Percentiles rank a stretch among this genome's conserved stretches.
Evolutionary conservation across 2,329 filamentous ascomycete species (phyloP).

Genomic region (Fusarium lateritium): DNA sequence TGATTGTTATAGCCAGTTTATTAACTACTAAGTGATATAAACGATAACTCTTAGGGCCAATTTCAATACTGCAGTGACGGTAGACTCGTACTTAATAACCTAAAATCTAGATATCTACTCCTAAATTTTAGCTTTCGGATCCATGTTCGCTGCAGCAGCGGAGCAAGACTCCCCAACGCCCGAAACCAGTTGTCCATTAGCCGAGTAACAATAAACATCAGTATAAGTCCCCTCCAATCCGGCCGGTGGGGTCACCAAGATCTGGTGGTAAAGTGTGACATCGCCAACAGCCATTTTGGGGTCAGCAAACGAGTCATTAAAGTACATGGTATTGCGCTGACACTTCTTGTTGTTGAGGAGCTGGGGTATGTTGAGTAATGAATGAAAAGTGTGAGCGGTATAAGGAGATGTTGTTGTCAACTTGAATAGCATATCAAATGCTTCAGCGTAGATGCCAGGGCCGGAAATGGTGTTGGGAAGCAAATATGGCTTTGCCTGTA

Average conservation of each 20-base stretch:
- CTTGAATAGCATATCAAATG: slow-evolving; percentile 18
- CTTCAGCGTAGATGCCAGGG: slow-evolving; percentile 19
- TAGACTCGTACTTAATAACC: too few species aligned
- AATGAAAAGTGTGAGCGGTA: slow-evolving; percentile 19
- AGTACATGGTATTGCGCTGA: slow-evolving; percentile 25
- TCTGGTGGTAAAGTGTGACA: slow-evolving; percentile 22
- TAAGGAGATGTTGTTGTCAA: slow-evolving; percentile 10
- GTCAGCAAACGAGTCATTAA: slow-evolving; percentile 13
- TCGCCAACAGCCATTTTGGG: slow-evolving; percentile 21
- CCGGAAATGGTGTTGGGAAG: slow-evolving; percentile 21
- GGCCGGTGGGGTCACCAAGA: background rate
- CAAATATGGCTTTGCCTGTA: slow-evolving; percentile 16
- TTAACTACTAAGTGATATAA: too few species aligned
- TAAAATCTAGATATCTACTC: background rate
- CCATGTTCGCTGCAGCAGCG: slow-evolving; percentile 18
- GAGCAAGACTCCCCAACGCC: slow-evolving; percentile 9
- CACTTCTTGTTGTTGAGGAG: slow-evolving; percentile 24
- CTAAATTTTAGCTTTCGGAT: slow-evolving; percentile 13
- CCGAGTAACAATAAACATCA: slow-evolving; percentile 24
- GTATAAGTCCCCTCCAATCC: slow-evolving; percentile 16
- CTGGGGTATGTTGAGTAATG: slow-evolving; percentile 12
- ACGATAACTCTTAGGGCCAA: too few species aligned
- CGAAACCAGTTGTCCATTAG: slow-evolving; percentile 16
- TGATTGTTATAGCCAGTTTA: too few species aligned
- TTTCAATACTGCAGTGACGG: too few species aligned